phyloP scores from a whole-genome alignment of 345 rosid genomes.

The Gossypium anomalum region DNA sequence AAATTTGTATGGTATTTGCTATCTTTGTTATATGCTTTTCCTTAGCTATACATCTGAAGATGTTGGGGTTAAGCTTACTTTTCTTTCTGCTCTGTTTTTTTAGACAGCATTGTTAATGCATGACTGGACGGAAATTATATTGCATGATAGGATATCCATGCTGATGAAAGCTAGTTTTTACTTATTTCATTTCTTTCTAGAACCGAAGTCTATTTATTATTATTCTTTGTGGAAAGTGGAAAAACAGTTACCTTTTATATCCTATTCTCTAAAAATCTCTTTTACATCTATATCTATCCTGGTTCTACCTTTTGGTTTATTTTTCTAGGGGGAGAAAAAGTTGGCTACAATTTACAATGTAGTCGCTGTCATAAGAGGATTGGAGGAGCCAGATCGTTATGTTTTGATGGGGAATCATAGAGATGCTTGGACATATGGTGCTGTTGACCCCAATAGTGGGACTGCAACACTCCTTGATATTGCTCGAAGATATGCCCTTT shows the following conservation, averaged over 20 bases:
- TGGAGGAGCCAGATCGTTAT: conserved; percentile 74
- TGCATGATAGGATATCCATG: conserved; percentile 4
- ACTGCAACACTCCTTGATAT: conserved; percentile 92
- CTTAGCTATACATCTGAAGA: neutral
- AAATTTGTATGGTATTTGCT: neutral
- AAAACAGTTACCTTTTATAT: neutral
- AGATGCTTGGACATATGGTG: conserved; percentile 99
- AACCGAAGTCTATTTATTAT: neutral
- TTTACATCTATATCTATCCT: conserved; percentile 16
- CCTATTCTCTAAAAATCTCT: neutral
- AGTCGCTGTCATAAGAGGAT: conserved; percentile 64
- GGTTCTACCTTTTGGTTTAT: conserved; percentile 3
- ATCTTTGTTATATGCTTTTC: neutral
- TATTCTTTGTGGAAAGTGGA: neutral
- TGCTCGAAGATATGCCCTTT: conserved; percentile 59
- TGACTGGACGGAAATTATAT: neutral
- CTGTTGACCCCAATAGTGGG: conserved; percentile 97
- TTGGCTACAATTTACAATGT: conserved; percentile 58
- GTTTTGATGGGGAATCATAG: conserved; percentile 88
- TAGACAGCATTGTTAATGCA: neutral
- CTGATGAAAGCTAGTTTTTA: neutral
- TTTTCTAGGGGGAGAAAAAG: conserved; percentile 67
- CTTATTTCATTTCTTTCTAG: conserved; percentile 3
- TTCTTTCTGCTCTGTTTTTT: neutral
- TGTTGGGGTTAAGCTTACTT: neutral